Evolutionary conservation across 768 basidiomycete species (phyloP).

Genomic region (Rhodocollybia butyracea): DNA sequence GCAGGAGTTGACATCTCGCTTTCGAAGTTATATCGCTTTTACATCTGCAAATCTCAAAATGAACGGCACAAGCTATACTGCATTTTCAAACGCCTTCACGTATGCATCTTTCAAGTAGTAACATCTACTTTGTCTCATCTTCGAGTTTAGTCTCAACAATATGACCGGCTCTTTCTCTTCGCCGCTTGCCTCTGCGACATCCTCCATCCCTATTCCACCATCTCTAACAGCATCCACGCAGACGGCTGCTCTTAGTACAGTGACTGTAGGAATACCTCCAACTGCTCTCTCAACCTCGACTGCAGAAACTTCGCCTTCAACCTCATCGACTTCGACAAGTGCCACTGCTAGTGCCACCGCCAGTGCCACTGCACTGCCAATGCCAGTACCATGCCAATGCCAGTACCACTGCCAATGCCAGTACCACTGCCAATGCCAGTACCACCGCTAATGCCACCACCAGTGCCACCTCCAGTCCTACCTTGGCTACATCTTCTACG

Average conservation of each 20-base stretch:
- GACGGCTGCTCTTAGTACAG: conserved; percentile 1
- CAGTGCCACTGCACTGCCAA: no score
- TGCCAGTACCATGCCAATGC: no score
- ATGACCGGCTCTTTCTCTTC: conserved; percentile 60
- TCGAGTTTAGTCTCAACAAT: conserved; percentile 40
- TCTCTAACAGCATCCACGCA: not conserved
- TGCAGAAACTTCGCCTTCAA: not conserved
- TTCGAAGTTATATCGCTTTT: conserved; percentile 61
- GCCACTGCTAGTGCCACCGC: no score
- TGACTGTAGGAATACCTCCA: conserved; percentile 9
- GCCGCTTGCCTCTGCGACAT: conserved; percentile 32
- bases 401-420: no score
- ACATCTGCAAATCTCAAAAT: conserved; percentile 31
- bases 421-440: no score
- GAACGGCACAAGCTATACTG: conserved; percentile 31
- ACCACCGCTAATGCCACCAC: no score
- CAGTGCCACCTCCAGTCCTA: conserved; percentile 45
- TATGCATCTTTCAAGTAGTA: conserved; percentile 23
- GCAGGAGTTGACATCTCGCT: conserved; percentile 3
- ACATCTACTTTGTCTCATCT: not conserved
- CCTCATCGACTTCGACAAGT: not conserved
- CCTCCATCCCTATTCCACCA: conserved; percentile 3
- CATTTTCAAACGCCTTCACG: conserved; percentile 58
- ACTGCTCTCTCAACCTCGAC: conserved; percentile 6
- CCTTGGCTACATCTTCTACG: conserved; percentile 95